Conservation (phyloP, 73 alveolate species). For the Tetrahymena thermophila region DNA sequence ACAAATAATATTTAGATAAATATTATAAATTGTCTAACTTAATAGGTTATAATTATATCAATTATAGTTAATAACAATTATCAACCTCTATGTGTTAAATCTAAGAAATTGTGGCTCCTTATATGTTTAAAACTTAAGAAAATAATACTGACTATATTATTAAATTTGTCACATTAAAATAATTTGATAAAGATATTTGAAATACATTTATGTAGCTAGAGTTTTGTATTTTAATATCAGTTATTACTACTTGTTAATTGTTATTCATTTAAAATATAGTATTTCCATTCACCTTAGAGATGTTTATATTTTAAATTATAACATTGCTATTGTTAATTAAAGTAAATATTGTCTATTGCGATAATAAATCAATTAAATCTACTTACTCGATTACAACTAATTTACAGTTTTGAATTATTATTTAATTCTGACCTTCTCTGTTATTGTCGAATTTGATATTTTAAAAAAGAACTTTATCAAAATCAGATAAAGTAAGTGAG, state of each 20-base stretch:
- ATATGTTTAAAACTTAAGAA: not conserved
- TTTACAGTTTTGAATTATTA: not conserved
- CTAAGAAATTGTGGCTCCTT: not conserved
- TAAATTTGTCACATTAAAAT: too few species aligned
- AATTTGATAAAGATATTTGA: not conserved
- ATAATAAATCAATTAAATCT: not conserved
- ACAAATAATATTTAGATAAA: too few species aligned
- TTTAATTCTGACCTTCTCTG: not conserved
- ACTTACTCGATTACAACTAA: not conserved
- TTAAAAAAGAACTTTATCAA: not conserved
- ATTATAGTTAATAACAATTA: too few species aligned
- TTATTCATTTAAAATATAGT: not conserved
- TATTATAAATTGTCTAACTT: not conserved
- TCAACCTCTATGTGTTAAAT: too few species aligned
- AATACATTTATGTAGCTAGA: not conserved
- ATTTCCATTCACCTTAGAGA: not conserved
- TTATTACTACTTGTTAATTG: not conserved
- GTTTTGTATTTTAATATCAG: not conserved
- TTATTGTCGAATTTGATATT: not conserved
- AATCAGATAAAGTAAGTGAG: not conserved
- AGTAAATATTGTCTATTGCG: not conserved
- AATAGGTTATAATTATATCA: not conserved
- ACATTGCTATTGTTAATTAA: not conserved
- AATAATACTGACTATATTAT: not conserved
- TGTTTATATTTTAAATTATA: too few species aligned